Percentiles rank a stretch among this genome's conserved stretches.
These are phyloP conservation scores for Chenopodium formosanum DNA, from an alignment of 148 eudicot species.

Conservation along the genomic window DNA sequence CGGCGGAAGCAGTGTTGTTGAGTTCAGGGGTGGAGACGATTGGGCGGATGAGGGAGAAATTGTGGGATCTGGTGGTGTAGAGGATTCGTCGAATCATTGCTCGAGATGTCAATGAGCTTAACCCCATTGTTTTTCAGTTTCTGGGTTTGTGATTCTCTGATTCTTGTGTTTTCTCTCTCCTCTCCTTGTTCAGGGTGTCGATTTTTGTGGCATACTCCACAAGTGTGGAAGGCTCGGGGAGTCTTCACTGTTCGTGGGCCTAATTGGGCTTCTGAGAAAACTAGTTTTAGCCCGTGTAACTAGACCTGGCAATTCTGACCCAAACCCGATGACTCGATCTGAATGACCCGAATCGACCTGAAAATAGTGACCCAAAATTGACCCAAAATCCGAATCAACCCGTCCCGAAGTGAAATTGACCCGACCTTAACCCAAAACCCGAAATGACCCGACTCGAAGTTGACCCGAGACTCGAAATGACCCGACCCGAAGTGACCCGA, in stretches of 20 bases:
- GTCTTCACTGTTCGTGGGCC: not conserved
- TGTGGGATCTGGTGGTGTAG: not conserved
- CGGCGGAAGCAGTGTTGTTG: constrained; percentile 51
- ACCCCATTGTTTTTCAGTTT: constrained; percentile 24
- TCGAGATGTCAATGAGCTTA: constrained; percentile 24
- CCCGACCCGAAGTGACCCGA: no score
- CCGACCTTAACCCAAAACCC: no score
- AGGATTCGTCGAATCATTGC: constrained; percentile 6
- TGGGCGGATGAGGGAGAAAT: constrained; percentile 32
- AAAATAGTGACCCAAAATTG: no score
- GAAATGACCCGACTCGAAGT: no score
- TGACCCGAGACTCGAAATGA: no score
- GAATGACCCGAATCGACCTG: no score
- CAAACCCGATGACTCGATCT: no score
- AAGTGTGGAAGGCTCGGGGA: not conserved
- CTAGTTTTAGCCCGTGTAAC: no score
- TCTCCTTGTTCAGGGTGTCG: not conserved
- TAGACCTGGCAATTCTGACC: no score
- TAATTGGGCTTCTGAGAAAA: not conserved
- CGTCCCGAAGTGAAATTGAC: no score
- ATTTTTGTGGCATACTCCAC: not conserved
- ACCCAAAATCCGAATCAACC: no score
- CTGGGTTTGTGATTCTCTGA: not conserved
- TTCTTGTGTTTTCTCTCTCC: constrained; percentile 2
- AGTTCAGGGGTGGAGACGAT: constrained; percentile 69